phyloP scores from a whole-genome alignment of 306 rosid species.

The Morella rubra region DNA sequence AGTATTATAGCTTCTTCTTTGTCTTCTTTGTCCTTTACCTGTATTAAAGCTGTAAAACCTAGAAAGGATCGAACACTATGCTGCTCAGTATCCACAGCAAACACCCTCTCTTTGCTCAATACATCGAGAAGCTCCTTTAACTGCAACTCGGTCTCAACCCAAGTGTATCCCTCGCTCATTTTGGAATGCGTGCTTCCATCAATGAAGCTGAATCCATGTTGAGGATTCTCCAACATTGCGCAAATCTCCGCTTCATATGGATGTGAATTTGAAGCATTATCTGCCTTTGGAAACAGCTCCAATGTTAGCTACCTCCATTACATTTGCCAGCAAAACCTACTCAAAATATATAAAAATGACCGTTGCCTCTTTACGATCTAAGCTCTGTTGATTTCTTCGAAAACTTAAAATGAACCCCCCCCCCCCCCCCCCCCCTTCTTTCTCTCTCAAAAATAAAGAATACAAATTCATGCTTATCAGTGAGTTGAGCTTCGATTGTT shows the following conservation, averaged over 20 bases:
- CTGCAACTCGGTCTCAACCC: conserved; percentile 71
- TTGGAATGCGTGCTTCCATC: conserved; percentile 38
- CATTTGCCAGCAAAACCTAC: not conserved
- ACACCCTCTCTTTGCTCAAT: conserved; percentile 50
- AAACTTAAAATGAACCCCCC: not conserved
- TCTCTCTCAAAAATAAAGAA: not conserved
- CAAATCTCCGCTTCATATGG: conserved; percentile 69
- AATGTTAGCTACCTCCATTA: conserved; percentile 13
- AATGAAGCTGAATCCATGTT: conserved; percentile 41
- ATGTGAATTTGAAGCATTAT: conserved; percentile 46
- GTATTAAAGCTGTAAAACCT: conserved; percentile 83
- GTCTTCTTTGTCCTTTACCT: conserved; percentile 35
- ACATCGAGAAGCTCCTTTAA: conserved; percentile 53
- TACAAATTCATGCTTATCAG: not conserved
- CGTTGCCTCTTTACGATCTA: not conserved
- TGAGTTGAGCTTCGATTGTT: not conserved
- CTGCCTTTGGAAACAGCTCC: conserved; percentile 33
- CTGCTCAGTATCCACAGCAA: conserved; percentile 91
- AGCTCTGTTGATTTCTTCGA: not conserved
- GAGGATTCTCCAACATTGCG: conserved; percentile 40
- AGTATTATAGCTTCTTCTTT: too few species aligned
- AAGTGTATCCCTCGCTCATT: conserved; percentile 51
- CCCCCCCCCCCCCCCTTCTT: too few species aligned
- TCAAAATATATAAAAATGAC: not conserved
- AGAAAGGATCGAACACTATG: conserved; percentile 74